A percentile compares a stretch with the other conserved stretches of the same genome.
Conservation (phyloP, 495 filamentous ascomycete species). For the Aspergillus coremiiformis region DNA sequence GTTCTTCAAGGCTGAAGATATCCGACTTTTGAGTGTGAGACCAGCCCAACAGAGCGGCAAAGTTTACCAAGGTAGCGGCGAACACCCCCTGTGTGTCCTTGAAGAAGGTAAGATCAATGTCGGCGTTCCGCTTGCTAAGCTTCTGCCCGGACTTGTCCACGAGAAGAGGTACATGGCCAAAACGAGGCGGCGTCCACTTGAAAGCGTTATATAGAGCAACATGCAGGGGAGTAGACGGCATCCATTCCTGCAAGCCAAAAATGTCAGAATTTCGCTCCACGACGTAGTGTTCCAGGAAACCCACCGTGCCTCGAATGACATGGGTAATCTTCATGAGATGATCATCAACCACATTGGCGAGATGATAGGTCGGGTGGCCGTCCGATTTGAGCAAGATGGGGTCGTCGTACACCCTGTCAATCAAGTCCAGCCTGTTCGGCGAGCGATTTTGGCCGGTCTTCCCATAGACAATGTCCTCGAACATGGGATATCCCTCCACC, state of each 20-base stretch:
- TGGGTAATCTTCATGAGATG: slow-evolving; percentile 92
- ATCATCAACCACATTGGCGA: slow-evolving; percentile 96
- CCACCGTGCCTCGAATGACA: slow-evolving; percentile 78
- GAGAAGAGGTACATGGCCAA: slow-evolving; percentile 84
- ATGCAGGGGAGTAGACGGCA: slow-evolving; percentile 87
- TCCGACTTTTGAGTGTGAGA: slow-evolving; percentile 58
- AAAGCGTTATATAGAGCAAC: slow-evolving; percentile 81
- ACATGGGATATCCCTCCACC: slow-evolving; percentile 50
- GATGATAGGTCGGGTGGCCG: slow-evolving; percentile 88
- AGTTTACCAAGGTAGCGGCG: slow-evolving; percentile 71
- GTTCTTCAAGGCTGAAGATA: slow-evolving; percentile 59
- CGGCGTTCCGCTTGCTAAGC: slow-evolving; percentile 77
- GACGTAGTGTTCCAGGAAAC: slow-evolving; percentile 15
- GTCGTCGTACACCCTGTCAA: slow-evolving; percentile 55
- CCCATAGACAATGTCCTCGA: slow-evolving; percentile 72
- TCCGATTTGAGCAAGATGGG: slow-evolving; percentile 86
- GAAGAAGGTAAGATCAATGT: slow-evolving; percentile 63
- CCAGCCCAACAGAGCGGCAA: slow-evolving; percentile 81
- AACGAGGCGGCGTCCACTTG: slow-evolving; percentile 73
- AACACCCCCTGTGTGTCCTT: slow-evolving; percentile 58
- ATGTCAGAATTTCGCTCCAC: neutral
- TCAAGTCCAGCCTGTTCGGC: slow-evolving; percentile 36
- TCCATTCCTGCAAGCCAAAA: slow-evolving; percentile 63
- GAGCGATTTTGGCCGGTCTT: slow-evolving; percentile 45
- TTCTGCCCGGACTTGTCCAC: slow-evolving; percentile 70